phyloP scores from a whole-genome alignment of 306 rosid species.

The Erythrophleum fordii region DNA sequence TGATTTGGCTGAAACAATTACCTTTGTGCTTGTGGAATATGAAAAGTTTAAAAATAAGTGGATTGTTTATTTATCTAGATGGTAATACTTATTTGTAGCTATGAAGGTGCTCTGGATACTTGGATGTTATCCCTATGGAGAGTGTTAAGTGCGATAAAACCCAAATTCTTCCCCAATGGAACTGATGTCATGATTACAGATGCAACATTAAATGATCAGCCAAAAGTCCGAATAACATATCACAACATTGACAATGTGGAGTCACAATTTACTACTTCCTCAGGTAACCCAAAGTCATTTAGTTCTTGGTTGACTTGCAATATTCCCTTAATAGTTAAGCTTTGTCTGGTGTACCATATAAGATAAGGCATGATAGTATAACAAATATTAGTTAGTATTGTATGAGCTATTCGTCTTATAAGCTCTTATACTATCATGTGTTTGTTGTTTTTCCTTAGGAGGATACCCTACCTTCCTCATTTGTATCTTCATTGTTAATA shows the following conservation, averaged over 20 bases:
- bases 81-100: conserved; percentile 52
- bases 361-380: background rate
- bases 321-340: conserved; percentile 8
- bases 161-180: conserved; percentile 67
- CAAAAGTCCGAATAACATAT: conserved; percentile 67
- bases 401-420: background rate
- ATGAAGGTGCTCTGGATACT: conserved; percentile 94
- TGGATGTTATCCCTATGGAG: conserved; percentile 89
- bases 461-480: background rate
- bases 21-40: conserved; percentile 26
- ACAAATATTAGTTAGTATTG: background rate
- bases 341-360: background rate
- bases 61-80: conserved; percentile 24
- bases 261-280: conserved; percentile 48
- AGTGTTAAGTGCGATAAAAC: conserved; percentile 55
- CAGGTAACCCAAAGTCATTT: conserved; percentile 59
- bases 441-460: background rate
- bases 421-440: background rate
- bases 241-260: conserved; percentile 53
- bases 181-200: conserved; percentile 55
- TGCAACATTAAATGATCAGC: conserved; percentile 60
- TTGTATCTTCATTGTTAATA: background rate
- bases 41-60: conserved; percentile 23
- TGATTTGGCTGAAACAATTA: conserved; percentile 26
- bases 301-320: conserved; percentile 33